Conservation (phyloP, 768 basidiomycete genomes). For the Trametes cingulata region DNA sequence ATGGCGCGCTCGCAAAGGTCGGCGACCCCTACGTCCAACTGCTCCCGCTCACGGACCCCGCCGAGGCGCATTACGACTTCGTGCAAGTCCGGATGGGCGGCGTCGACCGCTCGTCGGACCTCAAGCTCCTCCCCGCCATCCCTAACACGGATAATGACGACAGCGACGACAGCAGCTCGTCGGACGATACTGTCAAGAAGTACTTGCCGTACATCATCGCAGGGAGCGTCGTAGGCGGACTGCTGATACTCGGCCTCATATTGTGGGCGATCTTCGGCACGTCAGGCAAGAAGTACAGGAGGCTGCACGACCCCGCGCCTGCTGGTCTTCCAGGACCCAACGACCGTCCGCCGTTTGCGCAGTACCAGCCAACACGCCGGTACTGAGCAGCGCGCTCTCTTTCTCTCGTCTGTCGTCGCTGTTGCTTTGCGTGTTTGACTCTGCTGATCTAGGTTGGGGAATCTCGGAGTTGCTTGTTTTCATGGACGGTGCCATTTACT, state of each 20-base stretch:
- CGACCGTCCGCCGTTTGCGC: conserved; percentile 22
- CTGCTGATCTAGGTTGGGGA: too few relatives aligned
- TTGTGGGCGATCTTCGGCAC: conserved; percentile 23
- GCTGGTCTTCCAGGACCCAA: conserved; percentile 20
- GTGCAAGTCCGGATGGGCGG: conserved; percentile 34
- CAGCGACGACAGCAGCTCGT: conserved; percentile 18
- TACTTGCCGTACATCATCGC: conserved; percentile 34
- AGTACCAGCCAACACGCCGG: conserved; percentile 25
- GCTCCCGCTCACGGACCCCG: conserved; percentile 29
- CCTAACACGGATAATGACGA: conserved; percentile 23
- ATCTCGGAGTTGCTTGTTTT: neutral
- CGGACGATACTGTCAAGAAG: conserved; percentile 26
- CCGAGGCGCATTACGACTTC: conserved; percentile 35
- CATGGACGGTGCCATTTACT: too few relatives aligned
- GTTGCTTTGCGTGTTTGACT: neutral
- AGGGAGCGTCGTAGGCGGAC: conserved; percentile 26
- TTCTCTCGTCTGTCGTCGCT: neutral
- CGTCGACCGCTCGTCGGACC: conserved; percentile 32
- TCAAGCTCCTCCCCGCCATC: conserved; percentile 28
- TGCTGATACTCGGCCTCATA: conserved; percentile 23
- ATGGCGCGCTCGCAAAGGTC: conserved; percentile 32
- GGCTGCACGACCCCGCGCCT: conserved; percentile 32
- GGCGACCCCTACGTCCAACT: conserved; percentile 38
- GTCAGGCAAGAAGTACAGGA: conserved; percentile 24
- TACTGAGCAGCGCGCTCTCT: conserved; percentile 12